Evolutionary conservation across 352 stramenopile species (phyloP), one percentile per base, ranked within the genome.

Genomic region (Thraustochytrium striatum): DNA sequence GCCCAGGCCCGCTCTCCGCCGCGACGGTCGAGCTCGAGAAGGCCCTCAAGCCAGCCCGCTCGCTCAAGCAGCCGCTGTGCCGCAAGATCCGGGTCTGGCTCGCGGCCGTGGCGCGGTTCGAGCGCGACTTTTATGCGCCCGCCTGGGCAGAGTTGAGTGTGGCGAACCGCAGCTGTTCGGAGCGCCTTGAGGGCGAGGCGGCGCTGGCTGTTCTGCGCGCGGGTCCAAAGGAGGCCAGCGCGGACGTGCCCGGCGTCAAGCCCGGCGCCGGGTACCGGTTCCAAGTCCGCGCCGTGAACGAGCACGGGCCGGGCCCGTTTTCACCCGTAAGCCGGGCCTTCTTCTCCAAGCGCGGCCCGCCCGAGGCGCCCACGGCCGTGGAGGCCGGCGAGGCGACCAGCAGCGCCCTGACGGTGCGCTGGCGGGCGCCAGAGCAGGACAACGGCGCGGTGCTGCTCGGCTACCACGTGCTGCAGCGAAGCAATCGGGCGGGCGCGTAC

Each of bases 281-380:
- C 30, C 65, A 75, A 30, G 21, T 75, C 21, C 52, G 65, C 36
- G 65, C 65, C 25, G 41, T 61, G 28, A 75, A 75, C 36, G 44
- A 58, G 8, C 39, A 61, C n/a, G 65, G 65, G 11, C 43, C 50
- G 32, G 47, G 44, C 43, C 41, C 13, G 30, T 75, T 75, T 25
- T 58, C 44, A 5, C n/a, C 65, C 13, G 44, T 43, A 0, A 75
- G 65, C 47, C 44, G 52, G 41, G 9, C 28, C 11, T 61, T 70
- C 5, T 21, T 52, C 19, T 39, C 61, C 0, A 75, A 75, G 47
- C 65, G 65, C 7, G 65, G 44, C 11, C 65, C 65, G 3, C 65
- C 65, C 8, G 28, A 16, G 32, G 47, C 9, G 30, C 39, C 65
- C 16, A 21, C 5, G 0, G 25, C 58, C 41, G 44, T 75, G 65